Evolutionary conservation across 1,139 yeast species (phyloP), one percentile per base, ranked within the genome.

Genomic region (Kurtzmaniella natalensis): DNA sequence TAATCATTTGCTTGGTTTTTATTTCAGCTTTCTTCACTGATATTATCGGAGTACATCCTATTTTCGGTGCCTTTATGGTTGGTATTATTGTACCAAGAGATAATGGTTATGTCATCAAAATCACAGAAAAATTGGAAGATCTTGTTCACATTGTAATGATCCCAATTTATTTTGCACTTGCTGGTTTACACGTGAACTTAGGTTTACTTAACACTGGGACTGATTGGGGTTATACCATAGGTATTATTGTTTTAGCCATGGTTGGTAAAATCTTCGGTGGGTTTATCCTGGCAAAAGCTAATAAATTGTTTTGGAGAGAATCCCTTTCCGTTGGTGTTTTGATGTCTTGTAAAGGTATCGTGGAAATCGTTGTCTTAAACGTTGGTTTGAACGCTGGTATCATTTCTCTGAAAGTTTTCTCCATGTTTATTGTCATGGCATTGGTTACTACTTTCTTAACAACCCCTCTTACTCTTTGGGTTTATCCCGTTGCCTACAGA

Each of bases 311-410:
- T 32, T 79, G 83, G 81, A 71, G 87, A 48, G 92, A 83, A 51
- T 75, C 87, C 2, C 55, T 79, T 23, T 70, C 88, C 1, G 89
- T 82, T 23, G 94, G 94, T 35, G 73, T 81, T n/a, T 67, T 84
- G 45, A 83, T 84, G 92, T 81, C 89, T 8, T 84, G 94, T 67
- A 84, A 84, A 55, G 94, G 94, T 57, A 81, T 82, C 44, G 89
- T 82, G 21, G 89, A 81, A 56, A 78, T 84, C 49, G 89, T 84
- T 32, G 94, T 83, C 17, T 65, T 84, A 42, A 78, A 76, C 31
- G 78, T 81, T 30, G 94, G 94, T 36, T 66, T 82, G 38, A 76
- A 75, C 42, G 82, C 92, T 2, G 73, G 74, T 0, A 83, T 84
- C 36, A 75, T 84, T 28, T 64, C 77, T 5, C 67, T 70, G 37